Conservation (phyloP, 78 protist species). For the Andalucia godoyi region DNA sequence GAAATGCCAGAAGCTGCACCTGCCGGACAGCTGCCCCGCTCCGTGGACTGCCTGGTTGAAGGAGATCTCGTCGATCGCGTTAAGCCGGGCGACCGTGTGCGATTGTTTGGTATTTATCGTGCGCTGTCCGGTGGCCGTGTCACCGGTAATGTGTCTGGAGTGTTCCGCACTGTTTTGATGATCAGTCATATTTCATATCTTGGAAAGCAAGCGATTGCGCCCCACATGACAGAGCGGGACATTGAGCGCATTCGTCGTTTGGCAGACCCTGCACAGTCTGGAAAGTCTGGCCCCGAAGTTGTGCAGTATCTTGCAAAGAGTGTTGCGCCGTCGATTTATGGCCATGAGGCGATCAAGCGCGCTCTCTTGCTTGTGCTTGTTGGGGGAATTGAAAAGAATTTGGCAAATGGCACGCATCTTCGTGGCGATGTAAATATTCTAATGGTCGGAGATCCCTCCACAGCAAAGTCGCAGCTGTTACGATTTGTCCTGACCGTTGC, state of each 20-base stretch:
- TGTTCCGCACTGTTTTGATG: slow-evolving; percentile 8
- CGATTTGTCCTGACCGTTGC: slow-evolving; percentile 84
- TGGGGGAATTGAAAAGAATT: slow-evolving; percentile 91
- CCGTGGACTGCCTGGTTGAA: slow-evolving; percentile 31
- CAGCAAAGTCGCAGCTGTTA: slow-evolving; percentile 97
- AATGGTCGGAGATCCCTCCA: slow-evolving; percentile 98
- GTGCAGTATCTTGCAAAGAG: slow-evolving; percentile 65
- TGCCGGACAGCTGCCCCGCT: slow-evolving; percentile 93
- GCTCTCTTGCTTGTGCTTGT: slow-evolving; percentile 84
- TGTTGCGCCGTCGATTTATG: slow-evolving; percentile 96
- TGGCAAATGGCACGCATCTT: slow-evolving; percentile 75
- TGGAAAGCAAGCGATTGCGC: slow-evolving; percentile 10
- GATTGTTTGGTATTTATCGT: slow-evolving; percentile 52
- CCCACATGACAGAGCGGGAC: slow-evolving; percentile 20
- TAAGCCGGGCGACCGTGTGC: slow-evolving; percentile 96
- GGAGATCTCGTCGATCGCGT: slow-evolving; percentile 83
- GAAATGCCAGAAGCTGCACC: slow-evolving; percentile 98
- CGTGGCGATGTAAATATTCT: slow-evolving; percentile 91
- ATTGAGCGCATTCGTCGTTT: slow-evolving; percentile 25
- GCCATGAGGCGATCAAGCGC: slow-evolving; percentile 74
- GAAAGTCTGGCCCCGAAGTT: not conserved
- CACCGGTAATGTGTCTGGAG: not conserved
- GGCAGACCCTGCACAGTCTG: not conserved
- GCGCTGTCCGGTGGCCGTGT: slow-evolving; percentile 22
- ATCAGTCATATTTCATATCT: not conserved